Evolutionary conservation across 352 stramenopile genomes (phyloP), one percentile per base, ranked within the genome.

Genomic region (Pythium sukuiense): DNA sequence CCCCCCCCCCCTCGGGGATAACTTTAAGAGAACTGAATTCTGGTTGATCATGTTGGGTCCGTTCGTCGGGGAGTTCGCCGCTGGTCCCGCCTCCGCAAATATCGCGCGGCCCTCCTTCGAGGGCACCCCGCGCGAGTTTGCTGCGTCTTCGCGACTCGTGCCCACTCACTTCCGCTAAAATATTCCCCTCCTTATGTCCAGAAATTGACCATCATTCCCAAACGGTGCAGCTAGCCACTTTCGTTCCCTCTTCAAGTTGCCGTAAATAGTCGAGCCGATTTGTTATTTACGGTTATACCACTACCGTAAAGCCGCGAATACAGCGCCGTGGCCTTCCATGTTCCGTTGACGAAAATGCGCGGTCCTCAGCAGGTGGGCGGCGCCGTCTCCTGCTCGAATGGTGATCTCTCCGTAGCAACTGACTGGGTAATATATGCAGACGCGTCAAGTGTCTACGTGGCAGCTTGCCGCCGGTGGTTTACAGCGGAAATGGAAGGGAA

Each of bases 401-500:
- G 7, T 3, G 9, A 13, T 6, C 46, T 57, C 50, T 43, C 3
- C 12, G 2, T 0, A 11, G 13, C 20, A 33, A n/a, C 20, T 33
- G 26, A 54, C 46, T 62, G 24, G n/a, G 58, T 20, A 13, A 9
- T 35, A 8, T 29, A n/a, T 60, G 27, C n/a, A 67, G 76, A 24
- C 61, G 32, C 71, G 76, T 41, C 56, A 74, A 13, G 73, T 78
- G 8, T 93, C 87, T 33, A 93, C 87, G 55, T 95, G 87, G 87
- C 65, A 87, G 53, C 65, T 95, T 30, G 87, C 85, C n/a, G 81
- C 83, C 5, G 80, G 79, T 11, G 81, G 87, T 6, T 71, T 95
- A 52, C 85, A 93, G 68, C 75, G 83, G 63, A 92, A 95, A 71
- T 93, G 83, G 83, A 83, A 88, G 53, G 81, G 81, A 24, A 67